Evolutionary conservation across 2,329 filamentous ascomycete species (phyloP).

Genomic region (Aspergillus brasiliensis): DNA sequence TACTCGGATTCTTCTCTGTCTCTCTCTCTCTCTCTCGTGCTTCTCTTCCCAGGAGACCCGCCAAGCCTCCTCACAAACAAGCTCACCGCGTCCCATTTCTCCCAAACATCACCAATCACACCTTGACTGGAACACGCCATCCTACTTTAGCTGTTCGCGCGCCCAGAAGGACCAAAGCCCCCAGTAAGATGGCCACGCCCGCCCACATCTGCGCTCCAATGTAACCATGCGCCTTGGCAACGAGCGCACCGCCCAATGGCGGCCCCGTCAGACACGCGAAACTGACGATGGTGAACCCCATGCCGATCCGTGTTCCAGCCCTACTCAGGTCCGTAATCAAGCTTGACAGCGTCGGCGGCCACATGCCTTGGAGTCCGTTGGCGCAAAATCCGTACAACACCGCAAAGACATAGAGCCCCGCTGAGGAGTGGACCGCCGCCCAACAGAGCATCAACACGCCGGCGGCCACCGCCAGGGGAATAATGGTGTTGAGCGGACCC

Average conservation of each 20-base stretch:
- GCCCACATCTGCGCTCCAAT: slow-evolving; percentile 50
- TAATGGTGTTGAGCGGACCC: slow-evolving; percentile 2
- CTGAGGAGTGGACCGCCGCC: background rate
- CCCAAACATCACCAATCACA: slow-evolving; percentile 1
- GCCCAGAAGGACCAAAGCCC: slow-evolving; percentile 14
- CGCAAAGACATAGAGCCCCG: background rate
- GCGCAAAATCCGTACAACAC: slow-evolving; percentile 4
- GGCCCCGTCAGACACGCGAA: slow-evolving; percentile 50
- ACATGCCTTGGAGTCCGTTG: slow-evolving; percentile 5
- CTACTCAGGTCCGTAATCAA: slow-evolving; percentile 17
- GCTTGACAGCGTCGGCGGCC: slow-evolving; percentile 17
- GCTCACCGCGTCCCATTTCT: too few relatives aligned
- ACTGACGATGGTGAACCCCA: slow-evolving; percentile 51
- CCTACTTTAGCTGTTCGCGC: slow-evolving; percentile 15
- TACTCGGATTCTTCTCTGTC: too few relatives aligned
- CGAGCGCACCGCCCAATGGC: slow-evolving; percentile 51
- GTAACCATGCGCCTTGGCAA: slow-evolving; percentile 47
- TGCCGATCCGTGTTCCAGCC: slow-evolving; percentile 18
- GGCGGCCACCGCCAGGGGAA: background rate
- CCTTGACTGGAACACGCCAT: slow-evolving; percentile 8
- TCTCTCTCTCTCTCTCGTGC: too few relatives aligned
- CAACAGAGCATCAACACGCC: slow-evolving; percentile 2
- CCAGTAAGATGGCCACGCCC: slow-evolving; percentile 25
- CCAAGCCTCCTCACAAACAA: too few relatives aligned
- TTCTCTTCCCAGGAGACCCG: too few relatives aligned